Percentiles rank a stretch among this genome's conserved stretches.
Conservation (phyloP, 192 early-diverging fungal species). For the Rhizophagus sp. region DNA sequence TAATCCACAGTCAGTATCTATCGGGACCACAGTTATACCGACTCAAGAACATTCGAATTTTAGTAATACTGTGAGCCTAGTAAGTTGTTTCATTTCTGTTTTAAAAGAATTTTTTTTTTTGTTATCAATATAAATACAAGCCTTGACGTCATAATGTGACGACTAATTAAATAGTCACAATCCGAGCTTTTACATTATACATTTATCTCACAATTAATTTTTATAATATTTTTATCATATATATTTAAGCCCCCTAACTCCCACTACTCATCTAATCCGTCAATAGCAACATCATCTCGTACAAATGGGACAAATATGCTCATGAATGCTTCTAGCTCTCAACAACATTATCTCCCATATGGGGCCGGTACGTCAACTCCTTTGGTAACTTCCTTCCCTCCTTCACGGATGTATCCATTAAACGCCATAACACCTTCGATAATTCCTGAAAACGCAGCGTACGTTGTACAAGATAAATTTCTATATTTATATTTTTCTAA, state of each 20-base stretch:
- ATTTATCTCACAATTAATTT: neutral
- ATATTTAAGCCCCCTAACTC: conserved; percentile 7
- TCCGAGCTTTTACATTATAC: neutral
- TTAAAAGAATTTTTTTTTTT: neutral
- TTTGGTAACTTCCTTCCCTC: conserved; percentile 11
- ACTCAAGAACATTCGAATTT: conserved; percentile 17
- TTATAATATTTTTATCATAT: neutral
- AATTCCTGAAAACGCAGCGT: conserved; percentile 22
- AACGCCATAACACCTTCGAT: neutral
- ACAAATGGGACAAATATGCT: conserved; percentile 19
- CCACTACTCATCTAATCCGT: neutral
- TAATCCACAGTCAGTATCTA: neutral
- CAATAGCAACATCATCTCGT: neutral
- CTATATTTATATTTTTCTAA: neutral
- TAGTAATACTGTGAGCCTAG: conserved; percentile 16
- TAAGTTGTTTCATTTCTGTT: neutral
- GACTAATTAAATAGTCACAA: conserved; percentile 4
- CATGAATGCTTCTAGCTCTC: conserved; percentile 5
- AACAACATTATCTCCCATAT: conserved; percentile 1
- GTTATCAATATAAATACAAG: neutral
- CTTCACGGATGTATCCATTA: conserved; percentile 21
- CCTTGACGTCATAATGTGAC: conserved; percentile 17
- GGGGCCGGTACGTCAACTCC: neutral
- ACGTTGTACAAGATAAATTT: neutral
- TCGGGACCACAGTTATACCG: conserved; percentile 25